Percentiles rank a stretch among this genome's conserved stretches.
Evolutionary conservation across 78 protist species (phyloP).

Genomic region (Abeoforma whisleri): DNA sequence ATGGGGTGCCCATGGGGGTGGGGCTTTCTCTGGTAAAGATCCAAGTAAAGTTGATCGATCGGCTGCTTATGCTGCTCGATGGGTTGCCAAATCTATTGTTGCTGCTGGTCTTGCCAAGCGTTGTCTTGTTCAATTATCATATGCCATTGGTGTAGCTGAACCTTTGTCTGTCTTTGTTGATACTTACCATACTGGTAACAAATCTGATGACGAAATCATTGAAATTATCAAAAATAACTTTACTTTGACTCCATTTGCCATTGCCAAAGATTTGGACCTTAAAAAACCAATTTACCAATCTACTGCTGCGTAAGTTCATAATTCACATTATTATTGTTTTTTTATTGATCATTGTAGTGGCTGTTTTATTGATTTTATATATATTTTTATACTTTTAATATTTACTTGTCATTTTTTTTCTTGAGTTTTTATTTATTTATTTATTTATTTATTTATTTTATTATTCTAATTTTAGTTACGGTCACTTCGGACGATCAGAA

Average conservation of each 20-base stretch:
- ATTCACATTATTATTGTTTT: neutral
- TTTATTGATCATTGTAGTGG: neutral
- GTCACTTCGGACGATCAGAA: constrained; percentile 95
- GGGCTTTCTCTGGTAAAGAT: constrained; percentile 99
- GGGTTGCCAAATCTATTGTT: constrained; percentile 99
- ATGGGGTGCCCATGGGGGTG: constrained; percentile 99
- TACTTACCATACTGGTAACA: constrained; percentile 89
- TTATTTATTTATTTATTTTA: no score
- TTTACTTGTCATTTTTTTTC: no score
- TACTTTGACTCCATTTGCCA: constrained; percentile 87
- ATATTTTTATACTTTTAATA: no score
- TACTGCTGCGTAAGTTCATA: constrained; percentile 71
- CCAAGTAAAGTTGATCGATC: constrained; percentile 99
- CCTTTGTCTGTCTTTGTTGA: constrained; percentile 95
- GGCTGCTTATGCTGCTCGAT: constrained; percentile 98
- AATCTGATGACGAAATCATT: constrained; percentile 68
- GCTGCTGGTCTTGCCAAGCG: constrained; percentile 82
- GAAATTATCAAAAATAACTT: constrained; percentile 87
- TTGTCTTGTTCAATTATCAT: constrained; percentile 91
- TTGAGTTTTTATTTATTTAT: no score
- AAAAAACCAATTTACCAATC: constrained; percentile 68
- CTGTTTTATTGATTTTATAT: no score
- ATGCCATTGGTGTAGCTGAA: constrained; percentile 98
- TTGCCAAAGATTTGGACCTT: constrained; percentile 75
- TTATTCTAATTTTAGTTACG: no score